Evolutionary conservation across 164 flowering plant species (phyloP).

Genomic region (Annona cherimola): DNA sequence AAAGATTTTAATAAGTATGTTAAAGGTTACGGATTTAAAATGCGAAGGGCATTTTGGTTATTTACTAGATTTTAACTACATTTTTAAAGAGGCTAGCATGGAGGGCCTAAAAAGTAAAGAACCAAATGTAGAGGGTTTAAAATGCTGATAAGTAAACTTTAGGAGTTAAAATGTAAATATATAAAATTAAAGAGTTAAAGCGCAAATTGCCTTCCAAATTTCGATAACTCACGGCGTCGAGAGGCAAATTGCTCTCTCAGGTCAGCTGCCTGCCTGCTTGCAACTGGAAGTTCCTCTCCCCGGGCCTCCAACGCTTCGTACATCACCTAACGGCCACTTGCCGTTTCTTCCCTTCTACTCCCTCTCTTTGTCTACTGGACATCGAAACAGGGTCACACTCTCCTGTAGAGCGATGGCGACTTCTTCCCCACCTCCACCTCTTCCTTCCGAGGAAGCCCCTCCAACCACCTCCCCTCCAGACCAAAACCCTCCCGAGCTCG

Average conservation of each 20-base stretch:
- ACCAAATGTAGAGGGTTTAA: no score
- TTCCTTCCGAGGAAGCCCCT: neutral
- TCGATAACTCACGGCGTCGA: no score
- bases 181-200: no score
- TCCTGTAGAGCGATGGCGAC: neutral
- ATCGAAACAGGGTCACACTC: neutral
- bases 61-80: no score
- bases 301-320: neutral
- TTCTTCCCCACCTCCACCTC: conserved; percentile 7
- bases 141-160: no score
- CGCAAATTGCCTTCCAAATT: no score
- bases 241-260: neutral
- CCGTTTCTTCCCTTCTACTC: neutral
- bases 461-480: neutral
- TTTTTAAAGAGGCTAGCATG: no score
- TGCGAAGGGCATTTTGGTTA: no score
- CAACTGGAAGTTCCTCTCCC: neutral
- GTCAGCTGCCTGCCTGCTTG: neutral
- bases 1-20: no score
- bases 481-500: conserved; percentile 9
- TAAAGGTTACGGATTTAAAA: no score
- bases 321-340: neutral
- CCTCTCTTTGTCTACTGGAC: neutral
- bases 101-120: no score
- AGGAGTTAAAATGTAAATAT: no score